Conservation (phyloP, 2,329 filamentous ascomycete genomes). For the Chrysoporthe austroafricana region DNA sequence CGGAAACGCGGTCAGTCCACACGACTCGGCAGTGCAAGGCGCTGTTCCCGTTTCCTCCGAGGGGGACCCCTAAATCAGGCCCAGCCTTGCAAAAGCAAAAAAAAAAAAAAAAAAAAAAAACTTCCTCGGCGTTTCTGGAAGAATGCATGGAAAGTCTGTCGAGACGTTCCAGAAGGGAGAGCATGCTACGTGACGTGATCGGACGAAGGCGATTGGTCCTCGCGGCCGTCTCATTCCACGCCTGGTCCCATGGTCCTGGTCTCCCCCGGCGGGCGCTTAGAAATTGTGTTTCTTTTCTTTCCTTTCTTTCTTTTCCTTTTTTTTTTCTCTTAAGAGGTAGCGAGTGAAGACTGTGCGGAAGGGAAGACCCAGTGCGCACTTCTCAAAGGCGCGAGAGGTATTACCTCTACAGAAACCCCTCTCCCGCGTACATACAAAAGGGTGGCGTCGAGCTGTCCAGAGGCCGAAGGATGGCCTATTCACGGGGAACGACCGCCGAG, state of each 20-base stretch:
- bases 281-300: too few species aligned
- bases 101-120: neutral
- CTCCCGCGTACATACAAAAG: neutral
- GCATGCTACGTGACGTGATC: neutral
- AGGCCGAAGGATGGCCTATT: neutral
- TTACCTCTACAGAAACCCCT: neutral
- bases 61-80: neutral
- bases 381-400: neutral
- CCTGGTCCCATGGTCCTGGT: neutral
- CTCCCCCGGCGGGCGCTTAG: neutral
- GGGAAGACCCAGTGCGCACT: neutral
- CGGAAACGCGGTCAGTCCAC: neutral
- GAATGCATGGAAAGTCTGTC: conserved; percentile 15
- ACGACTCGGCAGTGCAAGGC: conserved; percentile 3
- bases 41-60: neutral
- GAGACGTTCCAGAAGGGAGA: conserved; percentile 1
- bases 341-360: neutral
- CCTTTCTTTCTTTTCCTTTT: too few species aligned
- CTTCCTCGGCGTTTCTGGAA: conserved; percentile 6
- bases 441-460: too few species aligned
- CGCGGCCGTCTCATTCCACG: conserved; percentile 6
- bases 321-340: too few species aligned
- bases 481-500: neutral
- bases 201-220: neutral
- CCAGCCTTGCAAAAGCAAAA: neutral